Conservation (phyloP, 106 monocot species). For the Dendrobium catenatum region DNA sequence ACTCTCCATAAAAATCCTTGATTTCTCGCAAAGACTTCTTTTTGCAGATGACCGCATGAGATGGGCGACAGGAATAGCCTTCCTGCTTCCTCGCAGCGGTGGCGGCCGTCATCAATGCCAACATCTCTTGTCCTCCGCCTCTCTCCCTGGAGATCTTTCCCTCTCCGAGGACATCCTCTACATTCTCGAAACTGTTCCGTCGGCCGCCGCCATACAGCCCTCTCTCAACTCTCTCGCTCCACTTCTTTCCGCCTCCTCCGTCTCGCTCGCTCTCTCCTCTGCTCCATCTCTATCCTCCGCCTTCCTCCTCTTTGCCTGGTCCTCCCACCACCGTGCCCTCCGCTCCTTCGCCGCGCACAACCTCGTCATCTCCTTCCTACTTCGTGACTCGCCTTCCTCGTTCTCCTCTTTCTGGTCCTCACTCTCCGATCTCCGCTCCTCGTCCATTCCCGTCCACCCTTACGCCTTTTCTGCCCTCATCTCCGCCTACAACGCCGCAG, state of each 20-base stretch:
- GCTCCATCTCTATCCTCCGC: conserved; percentile 15
- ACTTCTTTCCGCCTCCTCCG: conserved; percentile 30
- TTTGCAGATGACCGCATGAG: conserved; percentile 28
- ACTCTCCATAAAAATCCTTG: background rate
- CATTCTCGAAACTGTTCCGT: conserved; percentile 43
- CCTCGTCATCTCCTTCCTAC: conserved; percentile 40
- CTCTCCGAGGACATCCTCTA: conserved; percentile 39
- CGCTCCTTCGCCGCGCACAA: conserved; percentile 33
- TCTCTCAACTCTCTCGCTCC: conserved; percentile 47
- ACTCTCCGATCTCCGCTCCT: conserved; percentile 12
- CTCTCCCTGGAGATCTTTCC: conserved; percentile 19
- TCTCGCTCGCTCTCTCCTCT: conserved; percentile 23
- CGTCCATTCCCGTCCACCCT: conserved; percentile 5
- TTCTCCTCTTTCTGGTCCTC: conserved; percentile 22
- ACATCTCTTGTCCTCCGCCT: conserved; percentile 5
- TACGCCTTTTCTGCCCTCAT: conserved; percentile 42
- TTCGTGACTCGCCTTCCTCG: background rate
- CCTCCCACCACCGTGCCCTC: conserved; percentile 25
- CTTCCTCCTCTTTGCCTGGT: conserved; percentile 65
- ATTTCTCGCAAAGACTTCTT: no score
- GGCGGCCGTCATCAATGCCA: background rate
- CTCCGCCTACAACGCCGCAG: conserved; percentile 31
- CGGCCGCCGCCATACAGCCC: conserved; percentile 22
- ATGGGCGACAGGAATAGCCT: conserved; percentile 17
- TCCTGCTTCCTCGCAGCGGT: background rate